A percentile compares a stretch with the other conserved stretches of the same genome.
These are phyloP conservation scores for Plicaturopsis crispa DNA, from an alignment of 768 basidiomycete genomes.

Conservation along the genomic window DNA sequence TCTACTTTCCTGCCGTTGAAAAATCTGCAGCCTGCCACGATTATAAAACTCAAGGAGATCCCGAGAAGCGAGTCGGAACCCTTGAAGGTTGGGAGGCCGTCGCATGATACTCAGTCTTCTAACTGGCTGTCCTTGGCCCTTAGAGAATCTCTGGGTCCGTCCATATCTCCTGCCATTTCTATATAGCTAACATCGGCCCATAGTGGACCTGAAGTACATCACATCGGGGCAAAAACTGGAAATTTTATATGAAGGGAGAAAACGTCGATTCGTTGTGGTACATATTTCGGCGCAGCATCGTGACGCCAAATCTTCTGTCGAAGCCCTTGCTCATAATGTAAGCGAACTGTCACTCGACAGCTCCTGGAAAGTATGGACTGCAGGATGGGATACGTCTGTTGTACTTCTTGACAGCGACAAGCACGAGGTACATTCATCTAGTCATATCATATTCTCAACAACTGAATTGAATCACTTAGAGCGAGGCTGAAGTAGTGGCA, in stretches of 20 bases:
- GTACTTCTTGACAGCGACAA: constrained; percentile 25
- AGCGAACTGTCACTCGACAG: constrained; percentile 35
- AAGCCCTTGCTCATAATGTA: constrained; percentile 33
- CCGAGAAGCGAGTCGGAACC: too few species aligned
- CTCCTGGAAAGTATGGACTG: constrained; percentile 43
- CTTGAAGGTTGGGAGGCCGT: too few species aligned
- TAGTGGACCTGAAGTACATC: constrained; percentile 71
- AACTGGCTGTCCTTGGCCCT: constrained; percentile 67
- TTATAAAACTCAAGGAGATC: too few species aligned
- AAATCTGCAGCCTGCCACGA: too few species aligned
- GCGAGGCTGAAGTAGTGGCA: constrained; percentile 40
- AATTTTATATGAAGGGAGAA: constrained; percentile 53
- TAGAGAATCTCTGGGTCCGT: constrained; percentile 62
- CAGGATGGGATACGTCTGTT: constrained; percentile 63
- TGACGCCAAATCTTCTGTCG: constrained; percentile 12
- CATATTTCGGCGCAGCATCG: constrained; percentile 29
- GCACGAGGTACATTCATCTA: background rate
- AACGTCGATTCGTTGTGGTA: constrained; percentile 49
- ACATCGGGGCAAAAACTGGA: constrained; percentile 53
- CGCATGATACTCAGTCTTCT: too few species aligned
- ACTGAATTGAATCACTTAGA: constrained; percentile 21
- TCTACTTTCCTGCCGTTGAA: too few species aligned
- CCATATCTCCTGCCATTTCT: constrained; percentile 2
- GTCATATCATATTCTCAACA: constrained; percentile 4
- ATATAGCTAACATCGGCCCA: background rate